A percentile compares a stretch with the other conserved stretches of the same genome.
Conservation (phyloP, 441 rosid genomes). For the Populus hybrid region DNA sequence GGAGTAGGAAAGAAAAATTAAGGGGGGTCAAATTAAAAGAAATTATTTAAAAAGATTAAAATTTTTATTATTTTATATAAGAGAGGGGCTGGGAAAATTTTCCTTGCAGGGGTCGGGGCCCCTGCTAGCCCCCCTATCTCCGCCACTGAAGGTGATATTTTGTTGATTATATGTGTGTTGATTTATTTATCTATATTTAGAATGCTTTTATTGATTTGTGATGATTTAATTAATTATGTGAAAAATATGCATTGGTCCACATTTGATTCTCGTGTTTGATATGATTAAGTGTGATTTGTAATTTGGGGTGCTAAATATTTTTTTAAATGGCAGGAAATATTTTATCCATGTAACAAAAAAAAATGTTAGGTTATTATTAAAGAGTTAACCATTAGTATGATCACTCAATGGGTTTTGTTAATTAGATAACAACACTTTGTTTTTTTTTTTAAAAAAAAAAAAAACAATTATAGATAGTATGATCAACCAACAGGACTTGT, state of each 20-base stretch:
- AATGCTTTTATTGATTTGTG: not conserved
- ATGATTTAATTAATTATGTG: not conserved
- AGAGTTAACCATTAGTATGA: not conserved
- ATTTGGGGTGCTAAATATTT: not conserved
- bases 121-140: too few species aligned
- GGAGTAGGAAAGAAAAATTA: too few species aligned
- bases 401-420: not conserved
- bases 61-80: too few species aligned
- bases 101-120: too few species aligned
- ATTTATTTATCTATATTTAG: not conserved
- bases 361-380: too few species aligned
- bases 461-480: too few species aligned
- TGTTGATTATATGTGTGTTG: not conserved
- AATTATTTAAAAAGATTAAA: too few species aligned
- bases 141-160: not conserved
- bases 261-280: not conserved
- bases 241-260: not conserved
- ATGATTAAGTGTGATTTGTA: not conserved
- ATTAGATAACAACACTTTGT: not conserved
- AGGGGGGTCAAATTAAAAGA: too few species aligned
- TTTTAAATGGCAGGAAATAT: too few species aligned
- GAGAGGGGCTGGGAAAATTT: too few species aligned
- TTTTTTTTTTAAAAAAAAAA: too few species aligned
- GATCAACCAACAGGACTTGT: not conserved
- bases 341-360: too few species aligned